Evolutionary conservation across 2,329 filamentous ascomycete species (phyloP), one percentile per base, ranked within the genome.

Genomic region (Fusarium stilboides): DNA sequence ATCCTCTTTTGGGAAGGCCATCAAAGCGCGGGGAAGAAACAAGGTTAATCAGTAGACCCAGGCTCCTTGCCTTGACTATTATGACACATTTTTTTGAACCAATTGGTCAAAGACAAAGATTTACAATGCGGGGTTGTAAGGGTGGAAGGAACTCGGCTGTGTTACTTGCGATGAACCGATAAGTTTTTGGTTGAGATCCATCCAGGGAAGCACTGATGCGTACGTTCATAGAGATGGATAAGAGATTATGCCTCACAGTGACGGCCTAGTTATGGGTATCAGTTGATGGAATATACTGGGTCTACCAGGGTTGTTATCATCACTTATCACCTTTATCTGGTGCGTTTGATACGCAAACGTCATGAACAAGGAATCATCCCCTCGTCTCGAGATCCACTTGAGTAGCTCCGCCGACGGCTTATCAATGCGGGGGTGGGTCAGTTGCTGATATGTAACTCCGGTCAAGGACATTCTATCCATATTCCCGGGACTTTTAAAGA

Each of bases 381-480:
- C 36, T 14, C 8, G 7, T 14, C 19, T 33, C 13, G n/a, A 26
- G 20, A 20, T 26, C 45, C 34, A 45, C 34, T 17, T 36, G 59
- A 26, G 28, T 4, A 1, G 9, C 36, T 62, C 59, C 40, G 47
- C 46, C 57, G 40, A 62, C 59, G 47, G 59, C 28, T 45, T 36
- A 34, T 4, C 20, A 62, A 56, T 62, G 57, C 59, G 59, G 59
- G 57, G 59, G 59, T 62, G 57, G 57, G n/a, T 39, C 33, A 54
- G 8, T 17, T 26, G 24, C 19, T 17, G 57, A 37, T 60, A 31
- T 31, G 28, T 5, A 26, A 20, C 22, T 8, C 20, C 28, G 47
- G 28, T 4, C 12, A 36, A 49, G 28, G 8, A 5, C 3, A 13
- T 31, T 31, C 28, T 13, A 31, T 22, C 5, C 24, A 10, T 40